Evolutionary conservation across 768 basidiomycete genomes (phyloP), one percentile per base, ranked within the genome.

Genomic region (Mycena haematopus): DNA sequence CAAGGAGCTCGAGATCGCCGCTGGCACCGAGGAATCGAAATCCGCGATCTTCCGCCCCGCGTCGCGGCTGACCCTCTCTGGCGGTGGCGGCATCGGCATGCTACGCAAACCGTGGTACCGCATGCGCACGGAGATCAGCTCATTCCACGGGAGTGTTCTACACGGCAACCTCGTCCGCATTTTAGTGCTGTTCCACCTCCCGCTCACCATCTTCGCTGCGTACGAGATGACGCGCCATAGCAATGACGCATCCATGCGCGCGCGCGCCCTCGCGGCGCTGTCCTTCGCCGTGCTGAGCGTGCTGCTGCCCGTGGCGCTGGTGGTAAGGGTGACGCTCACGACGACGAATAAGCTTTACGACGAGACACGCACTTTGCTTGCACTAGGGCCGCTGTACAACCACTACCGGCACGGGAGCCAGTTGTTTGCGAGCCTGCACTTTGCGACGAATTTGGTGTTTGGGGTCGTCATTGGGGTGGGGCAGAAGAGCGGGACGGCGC

Each of bases 151-250:
- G 19, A 90, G 85, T 67, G 85, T 93, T 53, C 78, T 94, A 56
- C 88, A 92, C 66, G 96, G 96, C 47, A 98, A 97, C 75, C 86
- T 98, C 62, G 88, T 96, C 61, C 91, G 96, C 62, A 80, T 98
- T 59, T 85, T 99, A 45, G 82, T 97, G 40, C 79, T 96, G 35
- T 99, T 99, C 78, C 96, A 99, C 75, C 86, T 98, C 21, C 96
- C 96, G 8, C 84, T 99, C 61, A 96, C 95, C 36, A 85, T 94
- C 54, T 96, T 96, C 76, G 92, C 95, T 3, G 88, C 86, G 63
- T 98, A 94, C 74, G 89, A 95, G 71, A 89, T 95, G 83, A 85
- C 86, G 13, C 75, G 87, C 33, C 80, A 84, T 19, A 79, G 78
- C 8, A 72, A 79, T 3, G 74, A 80, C 2, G 82, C 86, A 0